Base-by-base conservation (phyloP, 768 basidiomycete species). In the Lyophyllum decastes region DNA sequence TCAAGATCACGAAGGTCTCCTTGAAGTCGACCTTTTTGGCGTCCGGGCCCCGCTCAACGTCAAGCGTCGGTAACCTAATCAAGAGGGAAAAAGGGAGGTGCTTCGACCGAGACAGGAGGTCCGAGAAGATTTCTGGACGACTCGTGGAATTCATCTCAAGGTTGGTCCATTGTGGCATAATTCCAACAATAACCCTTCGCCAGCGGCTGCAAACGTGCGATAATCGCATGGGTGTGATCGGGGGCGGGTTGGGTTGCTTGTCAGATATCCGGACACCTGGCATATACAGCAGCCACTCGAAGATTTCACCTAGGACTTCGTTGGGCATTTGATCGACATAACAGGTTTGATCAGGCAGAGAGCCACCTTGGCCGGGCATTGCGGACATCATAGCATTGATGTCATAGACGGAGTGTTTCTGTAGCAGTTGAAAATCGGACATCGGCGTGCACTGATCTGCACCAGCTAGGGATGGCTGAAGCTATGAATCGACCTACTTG, bases 181-280 rank as follows among this genome's bases (percentile, higher is more conserved):
- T 34, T 27, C 22, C 24, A 17, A 34, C n/a, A n/a, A 52, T 35
- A 1, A 57, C 35, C 43, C 21, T 19, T 9, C 59, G 40, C 59
- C 59, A 60, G 19, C 45, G 49, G 7, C 26, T 22, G 54, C 59
- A 60, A 2, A 60, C 59, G 19, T 60, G 59, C 2, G 54, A 60
- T 10, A 59, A 33, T 22, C 30, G 47, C 25, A 48, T 30, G 17
- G 47, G 47, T 4, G 26, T 27, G 16, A 25, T 40, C 14, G 8
- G 26, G 14, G 12, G 24, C 22, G 26, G 19, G 26, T n/a, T 6
- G 12, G 16, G 34, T 34, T 22, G 27, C 30, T 16, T 7, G 1
- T 27, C 19, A 4, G n/a, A 11, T 8, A 34, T 12, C 46, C 46
- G 26, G 16, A 12, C 4, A 17, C 25, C 14, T 2, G 44, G 44